phyloP scores from a whole-genome alignment of 306 rosid species.

The Castanopsis chinensis region DNA sequence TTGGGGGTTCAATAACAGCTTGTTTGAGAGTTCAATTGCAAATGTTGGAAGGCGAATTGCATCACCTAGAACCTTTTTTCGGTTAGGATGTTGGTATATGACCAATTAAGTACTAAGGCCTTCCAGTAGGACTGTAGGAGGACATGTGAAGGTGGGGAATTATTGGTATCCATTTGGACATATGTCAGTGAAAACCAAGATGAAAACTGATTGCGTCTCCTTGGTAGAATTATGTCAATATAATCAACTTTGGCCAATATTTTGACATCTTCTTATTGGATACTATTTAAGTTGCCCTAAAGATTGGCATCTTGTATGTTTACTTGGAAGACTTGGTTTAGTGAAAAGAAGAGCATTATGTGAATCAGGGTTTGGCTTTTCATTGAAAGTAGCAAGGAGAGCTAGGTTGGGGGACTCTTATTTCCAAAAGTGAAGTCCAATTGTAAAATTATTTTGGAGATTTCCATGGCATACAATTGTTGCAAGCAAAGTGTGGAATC shows the following conservation, averaged over 20 bases:
- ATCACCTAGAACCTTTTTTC: neutral
- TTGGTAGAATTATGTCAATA: too few relatives aligned
- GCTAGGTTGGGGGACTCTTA: neutral
- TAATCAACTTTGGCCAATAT: neutral
- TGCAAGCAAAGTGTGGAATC: neutral
- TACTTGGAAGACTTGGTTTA: too few relatives aligned
- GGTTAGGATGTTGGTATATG: too few relatives aligned
- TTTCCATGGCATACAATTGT: neutral
- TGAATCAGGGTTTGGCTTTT: neutral
- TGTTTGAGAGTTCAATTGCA: neutral
- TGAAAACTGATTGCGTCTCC: too few relatives aligned
- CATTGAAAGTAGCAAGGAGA: neutral
- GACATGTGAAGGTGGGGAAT: neutral
- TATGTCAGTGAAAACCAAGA: neutral
- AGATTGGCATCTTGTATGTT: neutral
- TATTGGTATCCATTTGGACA: neutral
- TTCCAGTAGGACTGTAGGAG: neutral
- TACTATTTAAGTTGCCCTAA: neutral
- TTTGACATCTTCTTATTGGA: neutral
- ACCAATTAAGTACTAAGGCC: too few relatives aligned
- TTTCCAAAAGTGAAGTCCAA: neutral
- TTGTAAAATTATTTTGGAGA: neutral
- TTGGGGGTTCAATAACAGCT: neutral
- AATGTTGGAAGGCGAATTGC: neutral
- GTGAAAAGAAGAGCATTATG: neutral